These are phyloP conservation scores for Tulasnella sp. DNA, from an alignment of 768 basidiomycete species.

Conservation along the genomic window DNA sequence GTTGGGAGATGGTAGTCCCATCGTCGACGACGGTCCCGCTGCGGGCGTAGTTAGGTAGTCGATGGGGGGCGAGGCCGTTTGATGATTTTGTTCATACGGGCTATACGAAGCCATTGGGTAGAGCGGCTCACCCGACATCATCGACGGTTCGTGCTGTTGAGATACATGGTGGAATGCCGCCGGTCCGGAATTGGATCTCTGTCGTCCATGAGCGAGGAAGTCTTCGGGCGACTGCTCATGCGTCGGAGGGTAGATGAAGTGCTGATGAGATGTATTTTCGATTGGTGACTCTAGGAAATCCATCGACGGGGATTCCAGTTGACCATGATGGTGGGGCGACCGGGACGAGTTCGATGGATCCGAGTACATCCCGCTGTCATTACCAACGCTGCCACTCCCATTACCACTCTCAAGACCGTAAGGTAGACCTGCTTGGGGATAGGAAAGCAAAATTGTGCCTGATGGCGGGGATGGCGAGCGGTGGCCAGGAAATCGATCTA, in stretches of 20 bases:
- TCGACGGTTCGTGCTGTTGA: neutral
- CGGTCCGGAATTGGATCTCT: slow-evolving; percentile 28
- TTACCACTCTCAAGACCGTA: slow-evolving; percentile 19
- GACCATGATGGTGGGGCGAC: neutral
- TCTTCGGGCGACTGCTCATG: neutral
- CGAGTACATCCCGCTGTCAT: neutral
- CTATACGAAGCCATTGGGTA: neutral
- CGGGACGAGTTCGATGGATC: slow-evolving; percentile 1
- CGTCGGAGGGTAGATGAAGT: neutral
- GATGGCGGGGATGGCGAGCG: slow-evolving; percentile 4
- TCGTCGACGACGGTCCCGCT: too few species aligned
- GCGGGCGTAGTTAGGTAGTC: neutral
- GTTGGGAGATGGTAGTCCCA: too few species aligned
- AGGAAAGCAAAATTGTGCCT: neutral
- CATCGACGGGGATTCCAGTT: neutral
- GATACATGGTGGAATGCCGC: slow-evolving; percentile 9
- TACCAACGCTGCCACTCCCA: slow-evolving; percentile 19
- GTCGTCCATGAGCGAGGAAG: slow-evolving; percentile 20
- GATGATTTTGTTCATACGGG: neutral
- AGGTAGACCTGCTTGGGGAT: slow-evolving; percentile 33
- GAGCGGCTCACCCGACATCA: neutral
- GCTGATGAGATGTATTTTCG: neutral
- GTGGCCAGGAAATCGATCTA: slow-evolving; percentile 36
- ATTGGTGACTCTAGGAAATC: slow-evolving; percentile 1
- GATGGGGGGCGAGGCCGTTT: neutral